Evolutionary conservation across 139 green algal genomes (phyloP), one percentile per base, ranked within the genome.

Genomic region (Haematococcus sp.): DNA sequence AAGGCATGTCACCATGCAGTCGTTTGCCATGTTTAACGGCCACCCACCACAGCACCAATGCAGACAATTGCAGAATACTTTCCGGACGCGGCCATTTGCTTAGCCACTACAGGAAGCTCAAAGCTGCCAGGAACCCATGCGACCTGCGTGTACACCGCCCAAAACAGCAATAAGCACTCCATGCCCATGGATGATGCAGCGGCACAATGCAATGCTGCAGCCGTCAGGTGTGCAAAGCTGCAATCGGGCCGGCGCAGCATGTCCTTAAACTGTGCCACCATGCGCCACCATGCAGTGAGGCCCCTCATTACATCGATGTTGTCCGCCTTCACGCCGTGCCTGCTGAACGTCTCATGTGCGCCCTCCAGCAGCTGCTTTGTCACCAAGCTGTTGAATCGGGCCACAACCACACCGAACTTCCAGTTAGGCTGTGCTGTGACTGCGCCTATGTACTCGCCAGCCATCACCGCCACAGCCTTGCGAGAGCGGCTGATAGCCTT

Each of bases 61-160:
- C 86, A 89, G 4, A 99, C 69, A 25, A 99, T 84, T 2, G 86
- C 95, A 40, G 93, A 87, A 72, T 96, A 99, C 30, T 91, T 91
- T 2, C 90, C 88, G 1, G 77, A 93, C 71, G 89, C 89, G 5
- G 94, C 95, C 91, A 98, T 94, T 23, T 75, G 75, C 73, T 97
- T 94, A 44, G 93, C 93, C 33, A 98, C 87, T 3, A 98, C 75
- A 1, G 95, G 94, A 15, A 98, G 77, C 86, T 99, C 95, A 86
- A 98, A 99, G 83, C 81, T 91, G 33, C 95, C 95, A 31, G 95
- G 95, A 15, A 99, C 95, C 91, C 92, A 98, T 22, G 78, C 88
- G 3, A 97, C 89, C 92, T 97, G 82, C 56, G 32, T n/a, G n/a
- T n/a, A n/a, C n/a, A n/a, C n/a, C n/a, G n/a, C n/a, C n/a, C n/a